Evolutionary conservation across 495 filamentous ascomycete species (phyloP).

Genomic region (Pseudomonodictys pantanalensis): DNA sequence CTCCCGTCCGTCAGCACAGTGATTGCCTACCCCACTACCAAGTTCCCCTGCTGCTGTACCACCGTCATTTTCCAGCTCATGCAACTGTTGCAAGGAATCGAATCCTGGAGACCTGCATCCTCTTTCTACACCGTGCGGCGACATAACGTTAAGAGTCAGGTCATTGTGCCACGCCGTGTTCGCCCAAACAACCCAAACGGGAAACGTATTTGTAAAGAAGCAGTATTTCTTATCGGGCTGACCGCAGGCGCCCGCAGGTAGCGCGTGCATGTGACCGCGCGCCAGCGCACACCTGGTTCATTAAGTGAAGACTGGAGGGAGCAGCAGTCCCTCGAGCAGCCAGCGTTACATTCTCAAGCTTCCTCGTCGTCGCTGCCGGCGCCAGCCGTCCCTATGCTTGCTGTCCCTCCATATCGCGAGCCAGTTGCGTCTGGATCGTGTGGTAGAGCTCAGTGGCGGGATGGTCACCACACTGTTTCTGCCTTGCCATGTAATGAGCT

Average conservation of each 20-base stretch:
- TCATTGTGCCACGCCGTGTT: not conserved
- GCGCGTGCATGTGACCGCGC: not conserved
- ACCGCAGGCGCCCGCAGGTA: not conserved
- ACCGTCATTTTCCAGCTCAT: not conserved
- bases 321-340: too few relatives aligned
- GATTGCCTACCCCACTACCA: not conserved
- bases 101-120: not conserved
- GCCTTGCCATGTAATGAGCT: constrained; percentile 18
- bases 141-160: not conserved
- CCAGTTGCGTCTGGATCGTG: constrained; percentile 9
- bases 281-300: not conserved
- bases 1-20: not conserved
- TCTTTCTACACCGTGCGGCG: not conserved
- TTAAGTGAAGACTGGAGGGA: too few relatives aligned
- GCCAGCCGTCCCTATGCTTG: not conserved
- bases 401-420: constrained; percentile 18
- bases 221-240: not conserved
- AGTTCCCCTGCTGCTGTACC: constrained; percentile 4
- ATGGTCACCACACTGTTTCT: not conserved
- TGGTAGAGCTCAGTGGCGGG: constrained; percentile 2
- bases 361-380: too few relatives aligned
- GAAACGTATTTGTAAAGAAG: not conserved
- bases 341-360: too few relatives aligned
- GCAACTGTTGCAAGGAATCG: not conserved
- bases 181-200: constrained; percentile 1